Evolutionary conservation across 129 eudicot species (phyloP).

Genomic region (Arctium lappa): DNA sequence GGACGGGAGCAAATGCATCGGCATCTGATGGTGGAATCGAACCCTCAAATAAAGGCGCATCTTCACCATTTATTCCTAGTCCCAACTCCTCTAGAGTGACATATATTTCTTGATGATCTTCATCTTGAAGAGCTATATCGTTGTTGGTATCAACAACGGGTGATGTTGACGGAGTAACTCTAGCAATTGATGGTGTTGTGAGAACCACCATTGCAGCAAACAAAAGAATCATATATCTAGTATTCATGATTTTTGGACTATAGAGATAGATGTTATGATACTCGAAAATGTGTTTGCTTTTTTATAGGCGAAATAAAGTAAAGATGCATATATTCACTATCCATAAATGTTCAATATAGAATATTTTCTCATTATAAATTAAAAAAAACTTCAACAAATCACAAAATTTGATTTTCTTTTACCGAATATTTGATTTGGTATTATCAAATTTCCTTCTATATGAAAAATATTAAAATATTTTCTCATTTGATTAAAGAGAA

Average conservation of each 20-base stretch:
- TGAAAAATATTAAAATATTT: not conserved
- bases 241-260: conserved; percentile 10
- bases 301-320: conserved; percentile 13
- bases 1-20: not conserved
- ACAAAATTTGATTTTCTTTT: not conserved
- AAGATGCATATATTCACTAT: not conserved
- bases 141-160: not conserved
- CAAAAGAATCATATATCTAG: conserved; percentile 5
- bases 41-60: not conserved
- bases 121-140: not conserved
- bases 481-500: too few species aligned
- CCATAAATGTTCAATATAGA: not conserved
- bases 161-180: conserved; percentile 1
- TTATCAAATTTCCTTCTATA: not conserved
- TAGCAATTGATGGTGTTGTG: conserved; percentile 16
- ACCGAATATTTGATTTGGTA: not conserved
- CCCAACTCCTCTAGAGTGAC: not conserved
- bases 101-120: not conserved
- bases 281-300: not conserved
- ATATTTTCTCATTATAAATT: not conserved
- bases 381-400: not conserved
- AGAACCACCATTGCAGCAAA: conserved; percentile 25
- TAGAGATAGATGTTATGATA: not conserved
- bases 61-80: not conserved
- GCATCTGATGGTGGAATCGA: conserved; percentile 15